A percentile compares a stretch with the other conserved stretches of the same genome.
phyloP scores from a whole-genome alignment of 139 green algal species.

The Chlorella sp. region DNA sequence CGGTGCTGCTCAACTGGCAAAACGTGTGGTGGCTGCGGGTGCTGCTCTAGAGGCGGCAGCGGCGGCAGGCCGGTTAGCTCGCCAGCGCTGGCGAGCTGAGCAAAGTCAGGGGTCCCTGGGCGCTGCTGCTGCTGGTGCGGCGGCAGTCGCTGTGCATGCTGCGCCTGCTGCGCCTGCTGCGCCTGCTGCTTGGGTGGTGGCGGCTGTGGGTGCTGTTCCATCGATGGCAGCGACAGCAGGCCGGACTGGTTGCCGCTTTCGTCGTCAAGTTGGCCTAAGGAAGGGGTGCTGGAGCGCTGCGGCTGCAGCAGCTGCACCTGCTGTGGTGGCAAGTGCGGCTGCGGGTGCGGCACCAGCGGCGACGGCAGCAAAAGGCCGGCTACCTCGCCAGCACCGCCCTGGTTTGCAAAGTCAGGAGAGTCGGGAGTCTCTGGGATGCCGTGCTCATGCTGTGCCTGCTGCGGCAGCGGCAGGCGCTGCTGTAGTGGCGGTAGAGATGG shows the following conservation, averaged over 20 bases:
- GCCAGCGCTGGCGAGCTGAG: too few relatives aligned
- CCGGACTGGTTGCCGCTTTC: too few relatives aligned
- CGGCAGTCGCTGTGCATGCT: background rate
- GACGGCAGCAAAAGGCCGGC: too few relatives aligned
- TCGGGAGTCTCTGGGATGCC: too few relatives aligned
- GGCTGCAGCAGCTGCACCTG: background rate
- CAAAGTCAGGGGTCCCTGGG: too few relatives aligned
- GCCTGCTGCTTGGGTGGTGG: background rate
- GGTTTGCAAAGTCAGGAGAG: background rate
- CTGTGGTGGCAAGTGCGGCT: background rate
- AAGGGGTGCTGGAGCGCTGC: background rate
- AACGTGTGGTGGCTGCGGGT: background rate
- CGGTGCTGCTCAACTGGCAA: background rate
- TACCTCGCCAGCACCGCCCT: background rate
- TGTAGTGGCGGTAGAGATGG: too few relatives aligned
- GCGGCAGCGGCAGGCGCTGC: too few relatives aligned
- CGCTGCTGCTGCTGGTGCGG: background rate
- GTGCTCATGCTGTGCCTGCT: background rate
- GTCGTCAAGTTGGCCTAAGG: too few relatives aligned
- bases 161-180: background rate
- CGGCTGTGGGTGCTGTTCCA: background rate
- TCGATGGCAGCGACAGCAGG: background rate
- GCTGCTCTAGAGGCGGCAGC: background rate
- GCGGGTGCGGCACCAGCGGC: background rate
- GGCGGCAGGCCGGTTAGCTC: too few relatives aligned